These are phyloP conservation scores for Atkinsonella hypoxylon DNA, from an alignment of 2,329 filamentous ascomycete species.

Conservation along the genomic window DNA sequence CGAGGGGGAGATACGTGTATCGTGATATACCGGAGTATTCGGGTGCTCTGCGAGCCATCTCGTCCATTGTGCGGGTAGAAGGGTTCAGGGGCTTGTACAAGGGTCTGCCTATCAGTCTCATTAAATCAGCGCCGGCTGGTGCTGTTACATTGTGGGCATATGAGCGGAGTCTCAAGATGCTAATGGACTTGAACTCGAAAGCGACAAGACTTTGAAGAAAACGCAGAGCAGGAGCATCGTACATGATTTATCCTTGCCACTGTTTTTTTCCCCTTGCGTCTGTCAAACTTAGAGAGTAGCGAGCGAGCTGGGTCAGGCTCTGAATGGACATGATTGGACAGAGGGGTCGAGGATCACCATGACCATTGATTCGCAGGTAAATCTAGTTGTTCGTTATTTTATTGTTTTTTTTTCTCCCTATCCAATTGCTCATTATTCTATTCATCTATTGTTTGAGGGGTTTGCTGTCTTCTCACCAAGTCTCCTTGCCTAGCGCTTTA, in stretches of 20 bases:
- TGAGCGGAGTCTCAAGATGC: conserved; percentile 56
- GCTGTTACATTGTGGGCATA: conserved; percentile 94
- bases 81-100: conserved; percentile 74
- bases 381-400: too few species aligned
- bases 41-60: conserved; percentile 53
- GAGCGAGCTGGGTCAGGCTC: neutral
- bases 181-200: conserved; percentile 30
- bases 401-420: neutral
- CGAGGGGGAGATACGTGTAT: conserved; percentile 64
- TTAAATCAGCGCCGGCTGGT: conserved; percentile 90
- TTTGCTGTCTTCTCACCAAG: neutral
- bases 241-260: neutral
- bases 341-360: too few species aligned
- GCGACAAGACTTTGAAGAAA: conserved; percentile 13
- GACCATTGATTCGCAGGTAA: too few species aligned
- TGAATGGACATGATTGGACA: neutral
- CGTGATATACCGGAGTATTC: conserved; percentile 78
- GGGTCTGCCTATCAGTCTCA: conserved; percentile 73
- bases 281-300: neutral
- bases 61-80: conserved; percentile 57
- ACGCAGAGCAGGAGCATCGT: neutral
- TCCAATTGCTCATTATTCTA: neutral
- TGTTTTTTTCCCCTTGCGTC: too few species aligned
- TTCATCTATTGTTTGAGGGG: neutral
- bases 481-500: conserved; percentile 9